Base-by-base conservation (phyloP, 768 basidiomycete species). In the Coprinellus aureogranulatus region DNA sequence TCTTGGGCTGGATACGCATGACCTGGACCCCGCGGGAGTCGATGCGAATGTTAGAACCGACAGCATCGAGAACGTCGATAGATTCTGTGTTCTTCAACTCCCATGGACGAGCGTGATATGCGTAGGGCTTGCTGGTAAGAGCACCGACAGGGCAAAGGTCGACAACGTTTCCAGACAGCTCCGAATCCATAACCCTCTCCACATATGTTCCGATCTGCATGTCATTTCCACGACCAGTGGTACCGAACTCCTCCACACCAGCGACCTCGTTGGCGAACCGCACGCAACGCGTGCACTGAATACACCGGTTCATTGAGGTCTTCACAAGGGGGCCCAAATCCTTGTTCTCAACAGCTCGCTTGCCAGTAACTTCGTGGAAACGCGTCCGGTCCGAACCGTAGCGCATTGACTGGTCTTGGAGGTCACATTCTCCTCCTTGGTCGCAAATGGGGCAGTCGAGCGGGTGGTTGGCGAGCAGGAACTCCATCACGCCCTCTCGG, bases 211-310 rank as follows among this genome's bases (percentile, higher is more conserved):
- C 95, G 65, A 99, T 98, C 77, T 98, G 94, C 77, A 99, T 80
- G 77, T 96, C 94, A 71, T 99, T 98, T 49, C 97, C 97, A 59
- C 96, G 89, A 11, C 97, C 97, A 2, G 94, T 95, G 2, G 94
- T 94, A 44, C 97, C 97, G 23, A 99, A 78, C 65, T 98, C 96
- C 75, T 98, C 94, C 8, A 98, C 94, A 54, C 97, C 97, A 1
- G 97, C 97, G 45, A 98, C 96, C 70, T 99, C 97, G 75, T 98
- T 99, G 26, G 97, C 96, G 68, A 99, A 99, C 51, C 97, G 91
- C 26, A 98, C 92, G 73, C 97, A 99, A 58, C 97, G 93, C 4
- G 97, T 99, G 77, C 97, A 99, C 73, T 99, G 97, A 65, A 99
- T 98, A 76, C 97, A 98, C 39, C 97, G 87, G 75, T 92, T 97